These are phyloP conservation scores for Echinosophora koreensis DNA, from an alignment of 306 rosid species.

Conservation along the genomic window DNA sequence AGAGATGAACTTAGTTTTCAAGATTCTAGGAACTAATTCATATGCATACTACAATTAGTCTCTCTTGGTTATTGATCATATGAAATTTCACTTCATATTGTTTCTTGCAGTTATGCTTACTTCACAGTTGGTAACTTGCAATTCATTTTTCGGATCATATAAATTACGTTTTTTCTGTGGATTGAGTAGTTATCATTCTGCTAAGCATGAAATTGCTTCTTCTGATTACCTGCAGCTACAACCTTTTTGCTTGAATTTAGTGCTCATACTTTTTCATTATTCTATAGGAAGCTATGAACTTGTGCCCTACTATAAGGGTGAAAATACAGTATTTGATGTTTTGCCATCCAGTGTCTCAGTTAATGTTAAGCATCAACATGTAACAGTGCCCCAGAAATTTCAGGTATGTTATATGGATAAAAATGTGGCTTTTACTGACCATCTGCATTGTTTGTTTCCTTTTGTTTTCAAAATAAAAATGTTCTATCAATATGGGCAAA, in stretches of 20 bases:
- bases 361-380: constrained; percentile 84
- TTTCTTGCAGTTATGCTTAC: constrained; percentile 25
- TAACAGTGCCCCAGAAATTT: constrained; percentile 78
- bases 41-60: background rate
- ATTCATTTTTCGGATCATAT: constrained; percentile 14
- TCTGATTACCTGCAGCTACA: constrained; percentile 36
- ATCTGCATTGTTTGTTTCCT: constrained; percentile 35
- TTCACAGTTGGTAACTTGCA: constrained; percentile 22
- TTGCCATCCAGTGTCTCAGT: constrained; percentile 81
- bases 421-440: constrained; percentile 18
- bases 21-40: constrained; percentile 29
- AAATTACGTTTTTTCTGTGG: constrained; percentile 23
- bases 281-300: constrained; percentile 81
- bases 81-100: constrained; percentile 11
- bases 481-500: constrained; percentile 17
- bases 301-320: constrained; percentile 97
- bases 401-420: constrained; percentile 68
- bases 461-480: constrained; percentile 31
- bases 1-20: constrained; percentile 29
- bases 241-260: constrained; percentile 37
- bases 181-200: constrained; percentile 37
- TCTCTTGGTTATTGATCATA: constrained; percentile 29
- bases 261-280: constrained; percentile 42
- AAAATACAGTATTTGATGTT: constrained; percentile 93
- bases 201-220: constrained; percentile 45